A percentile compares a stretch with the other conserved stretches of the same genome.
Conservation (phyloP, 140 eudicot genomes). For the Flaveria floridana region DNA sequence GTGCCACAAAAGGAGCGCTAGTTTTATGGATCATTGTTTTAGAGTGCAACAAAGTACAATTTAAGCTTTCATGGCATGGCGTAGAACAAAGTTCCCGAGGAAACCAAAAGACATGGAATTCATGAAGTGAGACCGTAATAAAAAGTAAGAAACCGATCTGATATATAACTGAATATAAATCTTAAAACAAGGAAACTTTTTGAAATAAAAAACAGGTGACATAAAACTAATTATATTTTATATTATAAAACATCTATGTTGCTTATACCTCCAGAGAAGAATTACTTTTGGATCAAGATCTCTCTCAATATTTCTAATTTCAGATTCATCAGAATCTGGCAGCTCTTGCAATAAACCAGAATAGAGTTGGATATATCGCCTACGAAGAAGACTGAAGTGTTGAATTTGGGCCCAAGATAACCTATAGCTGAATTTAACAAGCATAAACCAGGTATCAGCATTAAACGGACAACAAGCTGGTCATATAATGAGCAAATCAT, state of each 20-base stretch:
- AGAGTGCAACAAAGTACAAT: not conserved
- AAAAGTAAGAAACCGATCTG: not conserved
- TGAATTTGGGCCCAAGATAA: constrained; percentile 89
- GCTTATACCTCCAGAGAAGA: constrained; percentile 83
- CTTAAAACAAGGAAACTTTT: constrained; percentile 5
- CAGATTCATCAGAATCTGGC: constrained; percentile 45
- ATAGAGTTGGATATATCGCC: constrained; percentile 80
- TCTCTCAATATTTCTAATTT: constrained; percentile 73
- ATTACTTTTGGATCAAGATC: constrained; percentile 95
- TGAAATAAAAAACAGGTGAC: not conserved
- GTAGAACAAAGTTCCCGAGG: not conserved
- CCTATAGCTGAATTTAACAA: constrained; percentile 59
- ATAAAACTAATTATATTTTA: not conserved
- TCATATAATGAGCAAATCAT: constrained; percentile 9
- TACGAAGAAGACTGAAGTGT: constrained; percentile 70
- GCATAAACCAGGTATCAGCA: constrained; percentile 17
- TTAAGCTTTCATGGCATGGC: not conserved
- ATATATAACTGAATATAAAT: not conserved
- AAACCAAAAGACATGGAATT: not conserved
- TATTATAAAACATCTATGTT: not conserved
- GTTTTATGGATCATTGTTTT: not conserved
- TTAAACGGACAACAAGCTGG: not conserved
- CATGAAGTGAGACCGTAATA: not conserved
- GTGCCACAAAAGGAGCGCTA: not conserved
- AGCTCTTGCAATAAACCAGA: constrained; percentile 65